Evolutionary conservation across 768 basidiomycete species (phyloP), one percentile per base, ranked within the genome.

Genomic region (Auriscalpium vulgare): DNA sequence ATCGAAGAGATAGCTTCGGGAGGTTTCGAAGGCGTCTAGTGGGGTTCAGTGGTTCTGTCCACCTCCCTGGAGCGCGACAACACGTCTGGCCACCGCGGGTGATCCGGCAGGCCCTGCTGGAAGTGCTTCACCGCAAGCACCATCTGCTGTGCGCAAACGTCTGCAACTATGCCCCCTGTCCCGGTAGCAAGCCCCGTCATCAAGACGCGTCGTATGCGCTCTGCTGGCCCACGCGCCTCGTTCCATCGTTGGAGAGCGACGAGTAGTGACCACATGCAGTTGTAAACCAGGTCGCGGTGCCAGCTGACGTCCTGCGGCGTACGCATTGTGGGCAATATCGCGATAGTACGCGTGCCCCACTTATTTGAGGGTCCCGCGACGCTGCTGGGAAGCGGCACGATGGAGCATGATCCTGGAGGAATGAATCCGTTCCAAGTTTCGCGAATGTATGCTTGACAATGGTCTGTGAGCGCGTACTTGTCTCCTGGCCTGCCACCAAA

Each of bases 201-300:
- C 52, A 64, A 55, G 37, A 64, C 53, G 13, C 49, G 53, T 53
- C 49, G 23, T 21, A 63, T 53, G 13, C 10, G 10, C 0, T 35
- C 55, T n/a, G 35, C 29, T n/a, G 3, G 51, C 35, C n/a, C 34
- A 4, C 4, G 29, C 21, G 36, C 53, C 10, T 53, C 37, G 52
- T 69, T 70, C 66, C 68, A 68, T 4, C 49, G 58, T 52, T 61
- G 57, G 10, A 72, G 36, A 51, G 63, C 60, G 19, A 58, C 62
- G 3, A 69, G 58, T 23, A 72, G 56, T 38, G 56, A 58, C 72
- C 69, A 72, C 64, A 68, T 67, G 16, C 58, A 64, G 48, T 71
- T 68, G 60, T 71, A 71, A 19, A 71, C 68, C 35, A 72, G 61
- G 53, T 70, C 70, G 35, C 61, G 58, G 36, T 71, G 65, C 71